Evolutionary conservation across 805 yeast genomes (phyloP), one percentile per base, ranked within the genome.

Genomic region (Candida hispaniensis): DNA sequence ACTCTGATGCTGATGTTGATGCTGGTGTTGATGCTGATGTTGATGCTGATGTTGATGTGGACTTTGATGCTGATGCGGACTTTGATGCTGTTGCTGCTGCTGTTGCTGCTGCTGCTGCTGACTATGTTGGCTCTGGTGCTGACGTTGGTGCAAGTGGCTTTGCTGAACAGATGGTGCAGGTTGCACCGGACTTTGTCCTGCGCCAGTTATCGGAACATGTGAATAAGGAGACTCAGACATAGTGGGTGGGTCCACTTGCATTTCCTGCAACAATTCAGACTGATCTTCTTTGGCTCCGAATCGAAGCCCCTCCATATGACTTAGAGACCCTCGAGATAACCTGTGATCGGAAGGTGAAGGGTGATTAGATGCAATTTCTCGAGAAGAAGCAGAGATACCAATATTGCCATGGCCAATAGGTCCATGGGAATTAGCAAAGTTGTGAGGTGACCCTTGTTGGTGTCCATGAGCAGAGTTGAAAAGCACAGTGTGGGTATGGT

Each of bases 81-180:
- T 22, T 5, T 7, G 27, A 7, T 30, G 36, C 17, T 15, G 36
- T 16, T 23, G 28, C 18, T 32, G 38, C 12, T 33, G 38, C 13
- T 30, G 35, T 15, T 25, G 27, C 17, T 25, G 27, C 17, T 25
- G 27, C 17, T 25, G 27, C 17, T 25, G 27, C 17, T 25, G 27
- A 10, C 14, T 15, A 6, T 25, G 27, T 6, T 25, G 38, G 8
- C n/a, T 8, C 23, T 36, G 39, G 19, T 10, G 38, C 20, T 24
- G 41, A 14, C 18, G 11, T 8, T 15, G 39, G 17, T n/a, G 39
- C 26, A n/a, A 17, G 26, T 26, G 35, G 15, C 14, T 15, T 8
- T 21, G 39, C 23, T 35, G 36, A 13, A 22, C 21, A 12, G 23
- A 30, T 25, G 25, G 38, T 21, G 16, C 24, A 11, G 16, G 30